Percentiles rank a stretch among this genome's conserved stretches.
Evolutionary conservation across 805 yeast species (phyloP).

Genomic region (Saccharomyces jurei): DNA sequence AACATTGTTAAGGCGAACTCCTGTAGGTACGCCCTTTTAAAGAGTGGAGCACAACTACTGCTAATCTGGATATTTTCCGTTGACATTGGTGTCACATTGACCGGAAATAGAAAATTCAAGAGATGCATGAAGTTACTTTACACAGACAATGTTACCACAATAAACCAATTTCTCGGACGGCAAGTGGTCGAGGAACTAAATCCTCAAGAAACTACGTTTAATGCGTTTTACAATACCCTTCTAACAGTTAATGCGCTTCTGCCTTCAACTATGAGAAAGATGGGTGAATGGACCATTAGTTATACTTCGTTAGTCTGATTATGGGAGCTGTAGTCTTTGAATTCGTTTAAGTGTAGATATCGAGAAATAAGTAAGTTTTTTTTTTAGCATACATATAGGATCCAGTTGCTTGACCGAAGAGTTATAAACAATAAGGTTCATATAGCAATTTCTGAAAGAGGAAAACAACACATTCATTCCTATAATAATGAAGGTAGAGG

Average conservation of each 20-base stretch:
- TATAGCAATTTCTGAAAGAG: not conserved
- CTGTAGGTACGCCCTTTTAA: conserved; percentile 17
- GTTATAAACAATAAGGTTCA: not conserved
- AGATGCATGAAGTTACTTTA: conserved; percentile 24
- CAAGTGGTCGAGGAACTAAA: conserved; percentile 18
- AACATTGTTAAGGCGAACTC: conserved; percentile 18
- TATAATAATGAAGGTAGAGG: conserved; percentile 6
- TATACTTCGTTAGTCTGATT: conserved; percentile 5
- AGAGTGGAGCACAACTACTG: conserved; percentile 4
- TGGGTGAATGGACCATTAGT: conserved; percentile 21
- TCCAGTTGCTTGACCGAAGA: not conserved
- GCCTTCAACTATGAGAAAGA: conserved; percentile 7
- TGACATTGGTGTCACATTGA: conserved; percentile 14
- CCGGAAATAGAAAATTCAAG: conserved; percentile 2
- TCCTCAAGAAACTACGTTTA: conserved; percentile 10
- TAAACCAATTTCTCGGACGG: not conserved
- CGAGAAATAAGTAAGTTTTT: not conserved
- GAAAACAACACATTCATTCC: not conserved
- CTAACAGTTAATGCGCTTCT: conserved; percentile 7
- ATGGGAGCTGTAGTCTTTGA: not conserved
- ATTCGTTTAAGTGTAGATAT: not conserved
- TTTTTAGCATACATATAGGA: not conserved
- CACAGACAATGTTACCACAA: conserved; percentile 2
- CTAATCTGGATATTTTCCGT: conserved; percentile 25
- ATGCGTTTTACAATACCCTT: conserved; percentile 9